Evolutionary conservation across 2,329 filamentous ascomycete genomes (phyloP).

Genomic region (Xylariomycetidae sp.): DNA sequence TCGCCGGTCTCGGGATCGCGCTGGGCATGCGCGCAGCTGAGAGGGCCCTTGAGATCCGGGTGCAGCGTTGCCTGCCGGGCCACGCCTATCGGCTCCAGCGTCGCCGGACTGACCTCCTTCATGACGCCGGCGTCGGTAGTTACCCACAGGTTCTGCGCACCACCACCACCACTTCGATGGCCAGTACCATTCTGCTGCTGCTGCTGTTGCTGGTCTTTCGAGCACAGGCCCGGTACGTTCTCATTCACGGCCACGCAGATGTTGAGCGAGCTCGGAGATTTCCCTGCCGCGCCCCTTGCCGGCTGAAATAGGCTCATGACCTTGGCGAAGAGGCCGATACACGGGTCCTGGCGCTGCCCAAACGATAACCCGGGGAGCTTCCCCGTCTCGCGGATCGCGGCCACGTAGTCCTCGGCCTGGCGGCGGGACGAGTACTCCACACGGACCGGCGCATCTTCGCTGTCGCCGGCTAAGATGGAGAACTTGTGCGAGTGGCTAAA

Average conservation of each 20-base stretch:
- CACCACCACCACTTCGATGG: conserved; percentile 28
- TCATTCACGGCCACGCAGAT: conserved; percentile 60
- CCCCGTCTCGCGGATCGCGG: conserved; percentile 55
- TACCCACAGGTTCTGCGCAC: conserved; percentile 44
- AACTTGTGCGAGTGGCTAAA: conserved; percentile 68
- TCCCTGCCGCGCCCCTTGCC: conserved; percentile 18
- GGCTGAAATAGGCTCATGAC: conserved; percentile 53
- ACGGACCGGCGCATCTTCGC: conserved; percentile 21
- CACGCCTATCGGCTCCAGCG: conserved; percentile 65
- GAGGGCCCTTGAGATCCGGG: conserved; percentile 58
- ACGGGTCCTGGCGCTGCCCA: conserved; percentile 67
- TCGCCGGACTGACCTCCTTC: conserved; percentile 61
- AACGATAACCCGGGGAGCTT: conserved; percentile 55
- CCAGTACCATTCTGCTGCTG: conserved; percentile 15
- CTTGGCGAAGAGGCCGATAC: conserved; percentile 67
- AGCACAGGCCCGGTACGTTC: conserved; percentile 54
- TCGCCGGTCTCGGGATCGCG: conserved; percentile 68
- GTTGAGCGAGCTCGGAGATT: conserved; percentile 40
- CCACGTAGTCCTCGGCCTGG: conserved; percentile 58
- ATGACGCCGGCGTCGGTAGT: conserved; percentile 51
- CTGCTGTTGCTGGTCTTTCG: conserved; percentile 7
- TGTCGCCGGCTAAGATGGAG: conserved; percentile 50
- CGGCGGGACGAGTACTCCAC: conserved; percentile 68
- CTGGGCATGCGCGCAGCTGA: conserved; percentile 66
- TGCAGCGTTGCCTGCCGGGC: conserved; percentile 57